Conservation (phyloP, 2,329 filamentous ascomycete species). For the Beauveria rudraprayagi region DNA sequence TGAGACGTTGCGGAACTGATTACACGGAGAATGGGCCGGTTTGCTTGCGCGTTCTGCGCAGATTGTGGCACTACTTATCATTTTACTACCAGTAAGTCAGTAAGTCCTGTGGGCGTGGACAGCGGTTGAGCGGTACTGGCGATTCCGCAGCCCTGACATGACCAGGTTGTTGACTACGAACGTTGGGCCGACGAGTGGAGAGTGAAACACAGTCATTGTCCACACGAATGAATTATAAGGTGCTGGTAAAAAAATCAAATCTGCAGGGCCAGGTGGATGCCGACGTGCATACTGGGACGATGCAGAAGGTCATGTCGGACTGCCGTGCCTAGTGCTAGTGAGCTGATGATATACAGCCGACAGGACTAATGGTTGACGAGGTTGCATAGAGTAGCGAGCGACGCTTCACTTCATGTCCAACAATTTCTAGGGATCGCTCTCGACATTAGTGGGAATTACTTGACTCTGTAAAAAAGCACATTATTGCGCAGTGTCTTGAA, state of each 20-base stretch:
- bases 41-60: background rate
- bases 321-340: background rate
- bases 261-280: background rate
- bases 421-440: background rate
- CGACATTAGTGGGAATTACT: background rate
- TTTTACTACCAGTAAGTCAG: background rate
- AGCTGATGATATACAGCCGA: background rate
- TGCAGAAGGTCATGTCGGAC: too few relatives aligned
- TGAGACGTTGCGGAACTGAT: background rate
- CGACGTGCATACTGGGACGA: too few relatives aligned
- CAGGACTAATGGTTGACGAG: background rate
- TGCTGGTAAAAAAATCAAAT: background rate
- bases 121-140: background rate
- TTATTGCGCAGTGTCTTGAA: background rate
- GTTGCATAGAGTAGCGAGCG: background rate
- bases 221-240: background rate
- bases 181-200: background rate
- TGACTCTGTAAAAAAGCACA: background rate
- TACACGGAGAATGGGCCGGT: background rate
- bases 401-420: background rate
- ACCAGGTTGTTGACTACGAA: background rate
- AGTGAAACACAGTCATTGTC: constrained; percentile 5
- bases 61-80: background rate
- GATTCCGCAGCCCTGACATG: background rate
- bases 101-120: background rate